Evolutionary conservation across 1,284 basidiomycete species (phyloP), one percentile per base, ranked within the genome.

Genomic region (Apiotrichum brassicae): DNA sequence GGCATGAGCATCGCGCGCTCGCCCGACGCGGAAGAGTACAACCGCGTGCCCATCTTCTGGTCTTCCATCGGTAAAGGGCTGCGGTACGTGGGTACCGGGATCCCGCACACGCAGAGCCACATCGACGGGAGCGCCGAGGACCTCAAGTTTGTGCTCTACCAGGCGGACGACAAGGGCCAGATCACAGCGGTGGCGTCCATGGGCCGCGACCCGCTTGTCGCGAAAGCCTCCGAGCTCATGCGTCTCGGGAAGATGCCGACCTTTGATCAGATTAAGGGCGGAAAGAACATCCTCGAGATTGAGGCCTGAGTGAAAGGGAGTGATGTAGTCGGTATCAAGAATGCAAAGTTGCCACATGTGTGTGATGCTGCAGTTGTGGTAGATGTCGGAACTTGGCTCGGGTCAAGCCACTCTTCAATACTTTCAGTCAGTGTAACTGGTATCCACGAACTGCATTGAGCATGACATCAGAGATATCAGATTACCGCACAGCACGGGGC

Each of bases 41-140:
- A 78, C 52, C 91, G 90, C 72, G 76, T 89, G 6, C 88, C 91
- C 0, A 76, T 93, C 44, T 95, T 95, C 75, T 95, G 91, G 91
- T 75, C 74, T 22, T 68, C 75, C 68, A 80, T 87, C 72, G 86
- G 85, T 33, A 80, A 82, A 62, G 83, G 86, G 64, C 76, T 95
- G 46, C 79, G 90, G 39, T 95, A 93, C 73, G 83, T 85, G 59
- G 87, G 88, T 7, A 74, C 82, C 16, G 77, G 77, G 3, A 70
- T 67, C 18, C 78, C 79, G 2, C 84, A 78, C 62, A 86, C 92
- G 57, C 84, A 87, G 54, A 73, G 86, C 25, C 80, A 84, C 63
- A 78, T 93, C 56, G 81, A 86, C 54, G 92, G 92, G 3, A 79
- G 85, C 65, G 78, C 68, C 22, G 79, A 78, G 3, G 87, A 87